Evolutionary conservation across 2,329 filamentous ascomycete species (phyloP).

Genomic region (Paramyrothecium sp.): DNA sequence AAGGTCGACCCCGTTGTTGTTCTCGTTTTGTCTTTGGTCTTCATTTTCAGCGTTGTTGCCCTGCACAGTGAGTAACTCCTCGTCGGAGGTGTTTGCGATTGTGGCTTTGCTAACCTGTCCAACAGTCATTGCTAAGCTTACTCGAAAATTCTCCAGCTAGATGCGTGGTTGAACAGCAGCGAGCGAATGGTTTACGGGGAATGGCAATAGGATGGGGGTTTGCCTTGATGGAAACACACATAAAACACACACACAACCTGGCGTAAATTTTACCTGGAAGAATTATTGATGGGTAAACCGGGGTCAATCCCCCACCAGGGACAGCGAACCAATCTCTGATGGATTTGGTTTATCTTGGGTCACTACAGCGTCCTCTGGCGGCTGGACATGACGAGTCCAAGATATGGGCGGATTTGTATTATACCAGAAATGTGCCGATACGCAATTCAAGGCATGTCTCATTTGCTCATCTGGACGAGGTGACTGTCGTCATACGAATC

Average conservation of each 20-base stretch:
- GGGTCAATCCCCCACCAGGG: background rate
- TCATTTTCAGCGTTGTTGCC: conserved; percentile 98
- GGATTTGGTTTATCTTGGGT: background rate
- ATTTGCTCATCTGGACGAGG: background rate
- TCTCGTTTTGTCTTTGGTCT: conserved; percentile 91
- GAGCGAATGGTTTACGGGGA: background rate
- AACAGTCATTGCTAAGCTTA: conserved; percentile 91
- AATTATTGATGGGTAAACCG: background rate
- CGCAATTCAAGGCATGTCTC: background rate
- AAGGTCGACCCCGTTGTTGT: conserved; percentile 99
- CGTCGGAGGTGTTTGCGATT: background rate
- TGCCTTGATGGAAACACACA: background rate
- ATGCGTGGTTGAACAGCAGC: conserved; percentile 8
- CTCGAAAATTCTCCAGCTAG: conserved; percentile 77
- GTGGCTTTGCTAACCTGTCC: conserved; percentile 15
- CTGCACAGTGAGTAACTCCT: conserved; percentile 75
- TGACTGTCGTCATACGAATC: too few species aligned
- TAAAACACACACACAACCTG: background rate
- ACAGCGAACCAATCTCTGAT: background rate
- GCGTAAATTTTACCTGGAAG: background rate
- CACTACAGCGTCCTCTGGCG: background rate
- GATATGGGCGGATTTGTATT: conserved; percentile 2
- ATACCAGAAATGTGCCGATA: conserved; percentile 1
- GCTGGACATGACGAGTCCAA: background rate
- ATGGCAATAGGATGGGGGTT: background rate